These are phyloP conservation scores for Phallus indusiatus DNA, from an alignment of 768 basidiomycete species.

Conservation along the genomic window DNA sequence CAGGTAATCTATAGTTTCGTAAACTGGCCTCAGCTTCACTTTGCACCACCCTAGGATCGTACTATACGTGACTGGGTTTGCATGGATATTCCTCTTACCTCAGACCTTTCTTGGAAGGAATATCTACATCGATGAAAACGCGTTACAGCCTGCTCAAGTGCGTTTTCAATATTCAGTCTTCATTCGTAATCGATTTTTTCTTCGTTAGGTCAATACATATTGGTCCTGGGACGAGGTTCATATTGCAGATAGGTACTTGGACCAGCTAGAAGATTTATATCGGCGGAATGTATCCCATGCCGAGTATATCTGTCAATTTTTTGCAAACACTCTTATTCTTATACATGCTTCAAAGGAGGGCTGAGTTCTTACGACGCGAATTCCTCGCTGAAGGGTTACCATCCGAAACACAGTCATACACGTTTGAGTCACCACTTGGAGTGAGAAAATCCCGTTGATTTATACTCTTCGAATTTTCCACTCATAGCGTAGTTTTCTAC, in stretches of 20 bases:
- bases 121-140: constrained; percentile 93
- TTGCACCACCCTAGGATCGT: constrained; percentile 30
- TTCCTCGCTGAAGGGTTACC: constrained; percentile 70
- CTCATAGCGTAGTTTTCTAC: constrained; percentile 31
- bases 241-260: constrained; percentile 72
- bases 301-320: constrained; percentile 45
- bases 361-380: constrained; percentile 47
- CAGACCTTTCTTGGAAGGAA: constrained; percentile 48
- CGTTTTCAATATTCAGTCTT: constrained; percentile 8
- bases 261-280: constrained; percentile 52
- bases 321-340: not conserved
- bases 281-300: constrained; percentile 55
- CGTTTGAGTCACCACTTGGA: constrained; percentile 37
- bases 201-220: constrained; percentile 71
- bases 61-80: constrained; percentile 56
- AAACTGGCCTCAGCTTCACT: not conserved
- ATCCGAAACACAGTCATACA: constrained; percentile 60
- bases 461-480: constrained; percentile 4
- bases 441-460: not conserved
- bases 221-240: constrained; percentile 92
- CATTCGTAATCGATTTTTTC: not conserved
- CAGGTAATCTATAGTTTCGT: not conserved
- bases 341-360: constrained; percentile 40
- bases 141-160: constrained; percentile 88
- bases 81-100: constrained; percentile 82